Evolutionary conservation across 2,329 filamentous ascomycete genomes (phyloP).

Genomic region (Exophiala oligosperma): DNA sequence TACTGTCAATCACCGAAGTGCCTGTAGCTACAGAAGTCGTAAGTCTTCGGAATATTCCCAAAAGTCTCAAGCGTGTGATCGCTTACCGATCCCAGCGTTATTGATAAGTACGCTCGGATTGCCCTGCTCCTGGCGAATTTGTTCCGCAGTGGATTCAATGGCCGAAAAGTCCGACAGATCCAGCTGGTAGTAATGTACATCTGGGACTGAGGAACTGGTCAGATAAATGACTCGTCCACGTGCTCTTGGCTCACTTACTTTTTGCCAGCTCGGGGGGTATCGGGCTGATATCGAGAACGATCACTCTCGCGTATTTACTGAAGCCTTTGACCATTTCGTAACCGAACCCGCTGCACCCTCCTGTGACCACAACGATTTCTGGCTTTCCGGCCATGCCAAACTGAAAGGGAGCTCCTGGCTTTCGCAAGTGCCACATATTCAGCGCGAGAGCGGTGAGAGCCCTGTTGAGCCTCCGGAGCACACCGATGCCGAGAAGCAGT

Average conservation of each 20-base stretch:
- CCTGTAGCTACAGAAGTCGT: slow-evolving; percentile 37
- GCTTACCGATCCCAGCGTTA: slow-evolving; percentile 64
- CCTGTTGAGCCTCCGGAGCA: slow-evolving; percentile 51
- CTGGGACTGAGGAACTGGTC: slow-evolving; percentile 25
- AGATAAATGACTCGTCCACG: background rate
- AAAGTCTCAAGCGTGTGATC: background rate
- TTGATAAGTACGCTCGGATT: slow-evolving; percentile 70
- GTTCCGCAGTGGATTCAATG: slow-evolving; percentile 41
- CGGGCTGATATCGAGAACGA: slow-evolving; percentile 65
- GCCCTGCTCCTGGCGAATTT: slow-evolving; percentile 59
- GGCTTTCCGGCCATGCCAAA: slow-evolving; percentile 38
- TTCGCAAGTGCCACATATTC: slow-evolving; percentile 42
- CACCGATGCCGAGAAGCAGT: slow-evolving; percentile 53
- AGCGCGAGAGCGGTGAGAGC: slow-evolving; percentile 53
- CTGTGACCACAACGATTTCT: slow-evolving; percentile 43
- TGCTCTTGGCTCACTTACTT: slow-evolving; percentile 7
- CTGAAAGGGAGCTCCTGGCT: slow-evolving; percentile 29
- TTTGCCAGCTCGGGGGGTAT: slow-evolving; percentile 24
- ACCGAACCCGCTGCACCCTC: slow-evolving; percentile 74
- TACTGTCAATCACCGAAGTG: slow-evolving; percentile 60
- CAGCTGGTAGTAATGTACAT: slow-evolving; percentile 68
- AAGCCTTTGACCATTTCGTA: slow-evolving; percentile 64
- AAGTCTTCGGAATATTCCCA: background rate
- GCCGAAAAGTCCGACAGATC: slow-evolving; percentile 64
- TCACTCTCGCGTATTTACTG: slow-evolving; percentile 67